Conservation (phyloP, 805 yeast species). For the Lipomyces spencermartinsiae region DNA sequence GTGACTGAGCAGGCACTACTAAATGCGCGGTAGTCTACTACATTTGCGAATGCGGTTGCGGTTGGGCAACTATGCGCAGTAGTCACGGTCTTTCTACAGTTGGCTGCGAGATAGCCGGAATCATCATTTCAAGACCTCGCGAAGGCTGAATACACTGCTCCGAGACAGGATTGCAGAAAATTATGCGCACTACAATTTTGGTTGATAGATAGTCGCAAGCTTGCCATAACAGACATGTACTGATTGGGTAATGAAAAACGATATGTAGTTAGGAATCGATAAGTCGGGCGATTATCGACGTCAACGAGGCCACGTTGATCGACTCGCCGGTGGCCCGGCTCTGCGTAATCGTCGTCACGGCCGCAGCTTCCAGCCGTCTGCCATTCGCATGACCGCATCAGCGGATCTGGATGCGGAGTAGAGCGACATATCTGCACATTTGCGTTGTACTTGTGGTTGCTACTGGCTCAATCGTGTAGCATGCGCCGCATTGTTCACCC, state of each 20-base stretch:
- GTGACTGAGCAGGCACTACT: neutral
- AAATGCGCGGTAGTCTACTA: no score
- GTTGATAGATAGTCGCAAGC: neutral
- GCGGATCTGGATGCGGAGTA: neutral
- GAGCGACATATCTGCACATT: neutral
- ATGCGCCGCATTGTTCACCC: neutral
- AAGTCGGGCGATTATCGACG: neutral
- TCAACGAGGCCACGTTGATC: neutral
- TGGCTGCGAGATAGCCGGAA: neutral
- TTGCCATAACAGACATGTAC: no score
- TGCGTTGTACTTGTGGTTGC: neutral
- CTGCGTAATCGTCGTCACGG: neutral
- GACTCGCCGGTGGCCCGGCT: constrained; percentile 12
- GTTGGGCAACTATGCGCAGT: no score
- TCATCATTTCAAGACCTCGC: neutral
- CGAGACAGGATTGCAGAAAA: neutral
- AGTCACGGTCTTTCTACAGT: neutral
- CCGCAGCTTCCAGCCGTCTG: neutral
- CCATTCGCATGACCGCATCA: neutral
- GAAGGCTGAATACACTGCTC: neutral
- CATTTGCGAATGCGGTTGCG: no score
- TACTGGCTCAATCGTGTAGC: neutral
- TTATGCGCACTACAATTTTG: neutral
- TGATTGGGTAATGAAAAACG: no score
- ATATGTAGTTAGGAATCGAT: no score